These are phyloP conservation scores for Nitzschia sp. DNA, from an alignment of 108 stramenopile genomes.

Conservation along the genomic window DNA sequence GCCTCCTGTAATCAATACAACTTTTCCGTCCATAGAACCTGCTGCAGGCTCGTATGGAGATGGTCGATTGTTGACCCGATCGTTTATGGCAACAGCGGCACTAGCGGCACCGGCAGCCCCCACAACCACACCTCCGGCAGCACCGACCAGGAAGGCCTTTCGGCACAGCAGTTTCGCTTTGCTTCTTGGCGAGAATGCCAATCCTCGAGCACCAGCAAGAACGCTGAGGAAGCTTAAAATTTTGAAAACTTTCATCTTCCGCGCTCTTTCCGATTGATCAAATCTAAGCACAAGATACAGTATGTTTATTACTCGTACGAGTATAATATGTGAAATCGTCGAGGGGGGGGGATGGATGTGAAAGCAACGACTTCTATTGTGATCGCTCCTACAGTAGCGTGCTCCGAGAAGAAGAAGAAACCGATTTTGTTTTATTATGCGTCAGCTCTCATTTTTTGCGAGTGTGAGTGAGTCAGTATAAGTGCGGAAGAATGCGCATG, in stretches of 20 bases:
- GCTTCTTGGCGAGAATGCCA: not conserved
- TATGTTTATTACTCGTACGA: too few relatives aligned
- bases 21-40: slow-evolving; percentile 50
- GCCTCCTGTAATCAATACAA: slow-evolving; percentile 79
- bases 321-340: too few relatives aligned
- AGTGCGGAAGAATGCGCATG: too few relatives aligned
- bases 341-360: too few relatives aligned
- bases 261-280: too few relatives aligned
- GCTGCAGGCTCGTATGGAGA: slow-evolving; percentile 24
- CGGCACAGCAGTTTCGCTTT: slow-evolving; percentile 14
- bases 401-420: too few relatives aligned
- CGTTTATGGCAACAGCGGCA: slow-evolving; percentile 24
- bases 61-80: not conserved
- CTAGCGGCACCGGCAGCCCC: slow-evolving; percentile 23
- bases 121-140: slow-evolving; percentile 15
- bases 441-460: too few relatives aligned
- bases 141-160: slow-evolving; percentile 25
- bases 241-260: not conserved
- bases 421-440: too few relatives aligned
- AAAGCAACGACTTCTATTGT: too few relatives aligned
- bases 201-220: not conserved
- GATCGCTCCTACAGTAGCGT: too few relatives aligned
- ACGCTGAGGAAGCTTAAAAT: not conserved
- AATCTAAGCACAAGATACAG: too few relatives aligned
- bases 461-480: too few relatives aligned